Evolutionary conservation across 2,329 filamentous ascomycete species (phyloP), one percentile per base, ranked within the genome.

Genomic region (Stromatinia cepivora): DNA sequence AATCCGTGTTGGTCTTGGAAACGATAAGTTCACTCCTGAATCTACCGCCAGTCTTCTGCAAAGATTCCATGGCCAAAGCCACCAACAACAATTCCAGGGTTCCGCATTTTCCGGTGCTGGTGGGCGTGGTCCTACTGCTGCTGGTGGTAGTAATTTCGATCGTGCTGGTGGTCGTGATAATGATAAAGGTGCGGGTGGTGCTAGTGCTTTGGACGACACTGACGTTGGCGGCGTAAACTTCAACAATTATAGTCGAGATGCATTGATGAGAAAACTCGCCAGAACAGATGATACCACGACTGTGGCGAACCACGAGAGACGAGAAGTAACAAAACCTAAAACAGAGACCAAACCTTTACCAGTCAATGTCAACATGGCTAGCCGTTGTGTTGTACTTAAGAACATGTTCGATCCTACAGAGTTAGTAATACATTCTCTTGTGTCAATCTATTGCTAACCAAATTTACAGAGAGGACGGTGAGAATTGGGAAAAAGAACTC

Each of bases 1-100:
- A 73, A 98, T 99, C 80, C 93, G 95, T 79, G 96, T 99, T 81
- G 95, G 95, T 81, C 92, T 99, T 84, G 95, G 95, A 82, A 99
- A 97, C 84, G 95, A 99, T 92, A 98, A 98, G 88, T 98, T 98
- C 83, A 98, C 94, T 82, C 92, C 94, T 78, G 95, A 98, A 84
- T 95, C 93, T 82, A 97, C 93, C 81, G 91, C 93, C 80, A 94
- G 92, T 82, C 88, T 97, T 79, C 84, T 97, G 79, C 93, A 96
- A 84, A 93, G 93, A 82, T 96, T 97, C 84, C 91, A 93, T 81
- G 90, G 91, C 79, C 90, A 92, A 81, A 89, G 84, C 78, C 83
- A 88, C 81, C 86, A 86, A 81, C 83, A 84, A 81, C 87, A 87
- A 80, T 95, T 90, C 80, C 93, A 97, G 84, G 93, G 93, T 79